Base-by-base conservation (phyloP, 352 stramenopile species). In the Phytophthora litchii region DNA sequence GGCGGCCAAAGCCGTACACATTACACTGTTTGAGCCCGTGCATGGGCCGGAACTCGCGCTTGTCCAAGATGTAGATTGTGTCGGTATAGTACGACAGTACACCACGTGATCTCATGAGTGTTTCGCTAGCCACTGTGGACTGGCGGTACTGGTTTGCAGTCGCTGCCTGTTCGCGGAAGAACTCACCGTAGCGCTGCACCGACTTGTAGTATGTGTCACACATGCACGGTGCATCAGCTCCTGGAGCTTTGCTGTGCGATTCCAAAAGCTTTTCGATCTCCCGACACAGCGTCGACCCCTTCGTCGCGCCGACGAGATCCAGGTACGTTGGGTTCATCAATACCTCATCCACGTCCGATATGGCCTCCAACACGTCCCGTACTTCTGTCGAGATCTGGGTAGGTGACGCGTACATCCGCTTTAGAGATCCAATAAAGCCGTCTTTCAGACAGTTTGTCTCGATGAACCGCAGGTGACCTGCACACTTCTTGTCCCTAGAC, bases 61-160 rank as follows among this genome's bases (percentile, higher is more conserved):
- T 94, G 67, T 94, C 83, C 38, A 94, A 64, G 16, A 83, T 64
- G 59, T 90, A 94, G 27, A 92, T 88, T 19, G 84, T 91, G 57
- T 94, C 86, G 1, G 80, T 86, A 57, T 89, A 94, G 61, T 89
- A 94, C 3, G 83, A 86, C 3, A 94, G 53, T 6, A 90, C 76
- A n/a, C 77, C 72, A 3, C 78, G 76, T 4, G 80, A 78, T 53
- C 71, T 77, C 78, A 94, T 92, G 27, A 92, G 69, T 17, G 83
- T 88, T 53, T 92, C 83, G 36, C 83, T 92, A 10, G 69, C 83
- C 4, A 92, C 83, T 2, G 79, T 86, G 17, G 82, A 91, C 36
- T 85, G 80, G 2, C 82, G 78, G 16, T 31, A 41, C 35, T 75
- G 59, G 20, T 65, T 74, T 12, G 45, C 27, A 13, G 52, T 64